Evolutionary conservation across 441 rosid species (phyloP), one percentile per base, ranked within the genome.

Genomic region (Populus trichocarpa): DNA sequence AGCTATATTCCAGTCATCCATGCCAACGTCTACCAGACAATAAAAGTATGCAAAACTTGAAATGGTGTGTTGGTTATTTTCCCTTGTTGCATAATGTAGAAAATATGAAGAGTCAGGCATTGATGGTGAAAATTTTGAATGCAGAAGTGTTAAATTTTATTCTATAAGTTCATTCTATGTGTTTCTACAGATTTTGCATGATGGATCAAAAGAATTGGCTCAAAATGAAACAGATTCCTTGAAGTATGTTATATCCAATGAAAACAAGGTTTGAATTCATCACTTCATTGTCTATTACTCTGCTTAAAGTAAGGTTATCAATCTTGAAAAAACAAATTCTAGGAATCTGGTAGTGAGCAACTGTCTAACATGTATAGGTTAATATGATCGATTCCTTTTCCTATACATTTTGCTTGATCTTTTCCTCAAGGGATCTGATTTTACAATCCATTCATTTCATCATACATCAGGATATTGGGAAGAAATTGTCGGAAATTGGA

Each of bases 1-100:
- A 94, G 93, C 87, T 96, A 94, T 80, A 87, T 90, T 77, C 83
- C 99, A 25, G 97, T 96, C 89, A 90, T 96, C 75, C 97, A 96
- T 83, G 99, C 98, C 88, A 96, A 96, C 86, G 88, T 94, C 68
- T 96, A 91, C 86, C 98, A 96, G 90, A 92, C 96, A 83, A 91
- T 96, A 89, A 96, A 96, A 92, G 99, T 96, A 94, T 80, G 97
- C 89, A 93, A 85, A 83, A 86, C 87, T 85, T 84, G 86, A 85
- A 85, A 83, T 86, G 93, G 90, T 90, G 92, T 93, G 95, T 92
- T 77, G 85, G 91, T 89, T 88, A 86, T 46, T 84, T 89, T 90
- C 86, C 87, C 85, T 84, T 80, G 83, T 83, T 40, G 85, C 75
- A 77, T 75, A 74, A 70, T 72, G 67, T 75, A 67, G 82, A 75